Conservation (phyloP, 345 rosid species). For the Orychophragmus violaceus region DNA sequence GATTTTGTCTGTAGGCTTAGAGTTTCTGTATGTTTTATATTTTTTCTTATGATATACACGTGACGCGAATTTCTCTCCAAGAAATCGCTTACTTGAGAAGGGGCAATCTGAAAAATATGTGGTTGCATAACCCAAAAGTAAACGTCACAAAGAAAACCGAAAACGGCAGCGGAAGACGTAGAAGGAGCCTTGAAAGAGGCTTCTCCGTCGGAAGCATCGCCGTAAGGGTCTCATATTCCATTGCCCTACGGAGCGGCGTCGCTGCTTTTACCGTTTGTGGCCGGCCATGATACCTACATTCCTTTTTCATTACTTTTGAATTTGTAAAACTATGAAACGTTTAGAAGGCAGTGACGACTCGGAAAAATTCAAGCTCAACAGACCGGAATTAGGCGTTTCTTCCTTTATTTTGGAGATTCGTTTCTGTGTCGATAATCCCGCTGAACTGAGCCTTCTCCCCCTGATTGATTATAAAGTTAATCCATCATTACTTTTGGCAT, state of each 20-base stretch:
- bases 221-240: constrained; percentile 32
- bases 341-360: constrained; percentile 58
- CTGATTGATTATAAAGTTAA: not conserved
- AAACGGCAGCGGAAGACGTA: constrained; percentile 10
- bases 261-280: constrained; percentile 37
- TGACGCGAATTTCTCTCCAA: constrained; percentile 25
- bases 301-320: too few relatives aligned
- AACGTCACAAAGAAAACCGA: constrained; percentile 20
- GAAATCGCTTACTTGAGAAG: constrained; percentile 17
- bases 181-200: constrained; percentile 25
- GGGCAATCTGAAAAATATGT: constrained; percentile 20
- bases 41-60: not conserved
- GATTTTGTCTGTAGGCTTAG: too few relatives aligned
- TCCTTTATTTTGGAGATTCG: constrained; percentile 25
- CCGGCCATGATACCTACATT: constrained; percentile 39
- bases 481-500: not conserved
- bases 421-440: constrained; percentile 31
- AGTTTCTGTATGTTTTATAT: not conserved
- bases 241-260: constrained; percentile 40
- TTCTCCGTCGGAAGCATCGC: constrained; percentile 29
- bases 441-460: constrained; percentile 13
- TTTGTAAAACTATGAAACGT: not conserved
- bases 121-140: constrained; percentile 38
- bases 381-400: constrained; percentile 83
- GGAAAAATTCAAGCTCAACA: constrained; percentile 91